phyloP scores from a whole-genome alignment of 73 alveolate species.

The Uronychia binucleata region DNA sequence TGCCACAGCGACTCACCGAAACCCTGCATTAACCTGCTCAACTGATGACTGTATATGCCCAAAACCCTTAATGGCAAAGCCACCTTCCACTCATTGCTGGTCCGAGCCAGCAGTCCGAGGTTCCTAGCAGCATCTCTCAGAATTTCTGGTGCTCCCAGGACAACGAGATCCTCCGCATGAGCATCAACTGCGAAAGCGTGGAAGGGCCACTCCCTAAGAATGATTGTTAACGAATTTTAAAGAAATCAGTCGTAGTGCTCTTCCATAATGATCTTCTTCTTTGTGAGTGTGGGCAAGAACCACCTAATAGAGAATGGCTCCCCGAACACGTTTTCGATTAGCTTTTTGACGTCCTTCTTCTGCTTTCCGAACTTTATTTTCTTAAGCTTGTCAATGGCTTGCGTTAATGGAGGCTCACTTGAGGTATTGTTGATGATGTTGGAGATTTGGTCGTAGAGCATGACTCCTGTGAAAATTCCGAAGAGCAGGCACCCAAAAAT shows the following conservation, averaged over 20 bases:
- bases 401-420: background rate
- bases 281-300: conserved; percentile 64
- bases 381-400: conserved; percentile 30
- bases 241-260: background rate
- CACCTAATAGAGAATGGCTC: conserved; percentile 51
- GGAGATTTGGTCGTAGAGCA: conserved; percentile 26
- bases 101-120: too few species aligned
- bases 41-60: too few species aligned
- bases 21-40: too few species aligned
- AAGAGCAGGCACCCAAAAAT: conserved; percentile 9
- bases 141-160: too few species aligned
- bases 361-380: background rate
- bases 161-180: too few species aligned
- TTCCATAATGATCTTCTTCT: conserved; percentile 9
- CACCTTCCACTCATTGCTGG: too few species aligned
- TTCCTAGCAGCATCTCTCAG: too few species aligned
- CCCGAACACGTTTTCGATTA: conserved; percentile 62
- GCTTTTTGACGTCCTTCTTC: background rate
- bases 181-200: too few species aligned
- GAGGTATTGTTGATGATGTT: conserved; percentile 17
- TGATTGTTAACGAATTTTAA: too few species aligned
- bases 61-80: too few species aligned
- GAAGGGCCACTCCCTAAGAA: too few species aligned
- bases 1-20: too few species aligned
- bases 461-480: conserved; percentile 30